Percentiles rank a stretch among this genome's conserved stretches.
These are phyloP conservation scores for Kazachstania bromeliacearum DNA, from an alignment of 805 yeast genomes.

Conservation along the genomic window DNA sequence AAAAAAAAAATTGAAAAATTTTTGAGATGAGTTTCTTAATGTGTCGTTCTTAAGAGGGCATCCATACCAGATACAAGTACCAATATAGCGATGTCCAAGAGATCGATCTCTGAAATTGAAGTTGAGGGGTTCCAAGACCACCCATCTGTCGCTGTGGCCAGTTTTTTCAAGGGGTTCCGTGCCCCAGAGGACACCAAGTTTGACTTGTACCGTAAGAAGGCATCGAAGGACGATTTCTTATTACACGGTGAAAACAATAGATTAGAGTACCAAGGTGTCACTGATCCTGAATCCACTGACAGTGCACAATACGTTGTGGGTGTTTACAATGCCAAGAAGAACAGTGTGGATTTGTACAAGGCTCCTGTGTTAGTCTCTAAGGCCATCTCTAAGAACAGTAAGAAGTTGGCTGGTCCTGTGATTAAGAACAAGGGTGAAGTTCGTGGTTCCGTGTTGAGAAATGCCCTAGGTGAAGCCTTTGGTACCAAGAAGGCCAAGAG, in stretches of 20 bases:
- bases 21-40: slow-evolving; percentile 2
- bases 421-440: slow-evolving; percentile 46
- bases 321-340: slow-evolving; percentile 59
- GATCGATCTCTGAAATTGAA: slow-evolving; percentile 12
- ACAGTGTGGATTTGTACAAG: slow-evolving; percentile 53
- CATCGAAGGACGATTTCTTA: slow-evolving; percentile 28
- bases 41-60: no score
- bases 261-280: slow-evolving; percentile 61
- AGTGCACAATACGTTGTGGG: slow-evolving; percentile 58
- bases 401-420: slow-evolving; percentile 50
- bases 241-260: slow-evolving; percentile 73
- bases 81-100: slow-evolving; percentile 6
- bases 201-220: slow-evolving; percentile 46
- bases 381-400: slow-evolving; percentile 53
- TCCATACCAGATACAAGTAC: neutral
- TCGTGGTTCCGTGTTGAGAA: slow-evolving; percentile 51
- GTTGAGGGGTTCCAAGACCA: slow-evolving; percentile 35
- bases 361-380: slow-evolving; percentile 54
- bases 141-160: slow-evolving; percentile 48
- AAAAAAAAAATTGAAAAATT: neutral
- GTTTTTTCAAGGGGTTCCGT: slow-evolving; percentile 71
- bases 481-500: slow-evolving; percentile 96
- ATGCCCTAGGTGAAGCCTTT: slow-evolving; percentile 85
- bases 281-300: slow-evolving; percentile 30
- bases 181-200: slow-evolving; percentile 52